phyloP scores from a whole-genome alignment of 2,329 filamentous ascomycete species.

The Diaporthe ilicicola region DNA sequence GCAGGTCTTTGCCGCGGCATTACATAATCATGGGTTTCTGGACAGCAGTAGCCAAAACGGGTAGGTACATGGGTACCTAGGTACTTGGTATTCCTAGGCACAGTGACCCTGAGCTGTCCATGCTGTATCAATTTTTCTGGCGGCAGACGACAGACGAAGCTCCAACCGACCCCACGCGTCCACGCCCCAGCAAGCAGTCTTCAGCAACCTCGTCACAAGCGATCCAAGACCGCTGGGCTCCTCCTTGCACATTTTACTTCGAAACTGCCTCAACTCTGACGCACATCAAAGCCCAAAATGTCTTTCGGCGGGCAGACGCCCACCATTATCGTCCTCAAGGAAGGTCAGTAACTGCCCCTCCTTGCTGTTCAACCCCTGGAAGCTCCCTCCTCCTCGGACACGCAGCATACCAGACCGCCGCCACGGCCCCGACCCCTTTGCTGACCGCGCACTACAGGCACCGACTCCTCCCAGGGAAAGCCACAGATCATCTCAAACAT shows the following conservation, averaged over 20 bases:
- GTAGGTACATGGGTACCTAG: slow-evolving; percentile 16
- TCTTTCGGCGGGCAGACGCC: slow-evolving; percentile 97
- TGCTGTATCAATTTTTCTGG: slow-evolving; percentile 27
- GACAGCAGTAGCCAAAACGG: not conserved
- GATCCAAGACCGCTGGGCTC: slow-evolving; percentile 1
- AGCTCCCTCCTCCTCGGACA: slow-evolving; percentile 30
- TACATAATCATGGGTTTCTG: not conserved
- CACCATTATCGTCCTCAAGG: slow-evolving; percentile 97
- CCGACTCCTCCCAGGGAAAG: slow-evolving; percentile 96
- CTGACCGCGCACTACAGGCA: slow-evolving; percentile 66
- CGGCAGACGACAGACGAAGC: slow-evolving; percentile 24
- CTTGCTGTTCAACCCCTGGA: slow-evolving; percentile 35
- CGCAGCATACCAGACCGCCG: not conserved
- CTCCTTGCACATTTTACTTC: not conserved
- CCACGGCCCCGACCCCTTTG: slow-evolving; percentile 31
- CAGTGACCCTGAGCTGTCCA: slow-evolving; percentile 22
- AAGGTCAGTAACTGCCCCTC: slow-evolving; percentile 71
- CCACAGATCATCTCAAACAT: slow-evolving; percentile 98
- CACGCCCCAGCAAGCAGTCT: slow-evolving; percentile 22
- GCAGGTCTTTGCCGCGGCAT: not conserved
- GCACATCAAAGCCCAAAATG: slow-evolving; percentile 62
- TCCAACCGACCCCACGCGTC: slow-evolving; percentile 30
- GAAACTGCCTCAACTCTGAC: not conserved
- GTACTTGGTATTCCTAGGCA: not conserved
- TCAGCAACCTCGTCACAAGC: slow-evolving; percentile 15